Conservation (phyloP, 352 stramenopile species). For the Thraustochytrium sp. region DNA sequence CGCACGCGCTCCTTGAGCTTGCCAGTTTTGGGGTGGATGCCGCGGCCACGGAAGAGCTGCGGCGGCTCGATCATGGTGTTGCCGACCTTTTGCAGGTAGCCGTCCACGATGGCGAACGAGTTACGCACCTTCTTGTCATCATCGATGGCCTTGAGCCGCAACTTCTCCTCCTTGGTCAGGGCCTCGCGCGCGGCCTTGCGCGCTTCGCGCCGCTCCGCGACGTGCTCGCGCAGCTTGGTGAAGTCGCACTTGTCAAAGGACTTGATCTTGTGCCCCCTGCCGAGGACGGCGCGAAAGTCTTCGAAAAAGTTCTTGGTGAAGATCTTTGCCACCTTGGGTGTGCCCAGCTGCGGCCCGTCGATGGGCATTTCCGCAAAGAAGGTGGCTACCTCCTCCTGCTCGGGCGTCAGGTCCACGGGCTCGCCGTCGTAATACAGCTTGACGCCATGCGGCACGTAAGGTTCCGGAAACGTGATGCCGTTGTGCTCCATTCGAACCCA, state of each 20-base stretch:
- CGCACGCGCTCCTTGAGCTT: slow-evolving; percentile 93
- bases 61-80: slow-evolving; percentile 96
- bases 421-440: slow-evolving; percentile 73
- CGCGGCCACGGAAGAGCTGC: slow-evolving; percentile 93
- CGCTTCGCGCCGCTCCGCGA: slow-evolving; percentile 82
- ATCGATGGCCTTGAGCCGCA: background rate
- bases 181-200: slow-evolving; percentile 92
- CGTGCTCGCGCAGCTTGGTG: slow-evolving; percentile 78
- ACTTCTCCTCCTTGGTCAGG: slow-evolving; percentile 88
- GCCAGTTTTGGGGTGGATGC: slow-evolving; percentile 98
- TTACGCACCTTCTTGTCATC: slow-evolving; percentile 13
- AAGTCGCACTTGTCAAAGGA: slow-evolving; percentile 96
- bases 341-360: slow-evolving; percentile 94
- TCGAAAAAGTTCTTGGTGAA: slow-evolving; percentile 99
- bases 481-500: slow-evolving; percentile 99
- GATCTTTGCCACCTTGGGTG: slow-evolving; percentile 88
- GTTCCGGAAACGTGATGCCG: slow-evolving; percentile 91
- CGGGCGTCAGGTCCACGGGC: slow-evolving; percentile 82
- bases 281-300: slow-evolving; percentile 80
- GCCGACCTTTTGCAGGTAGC: slow-evolving; percentile 61
- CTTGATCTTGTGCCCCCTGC: slow-evolving; percentile 87
- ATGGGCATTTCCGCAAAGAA: slow-evolving; percentile 59
- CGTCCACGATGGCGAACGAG: slow-evolving; percentile 33
- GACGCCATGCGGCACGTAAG: slow-evolving; percentile 90
- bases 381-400: slow-evolving; percentile 85